A percentile compares a stretch with the other conserved stretches of the same genome.
phyloP scores from a whole-genome alignment of 805 yeast species.

The Starmerella potacharoeniae region DNA sequence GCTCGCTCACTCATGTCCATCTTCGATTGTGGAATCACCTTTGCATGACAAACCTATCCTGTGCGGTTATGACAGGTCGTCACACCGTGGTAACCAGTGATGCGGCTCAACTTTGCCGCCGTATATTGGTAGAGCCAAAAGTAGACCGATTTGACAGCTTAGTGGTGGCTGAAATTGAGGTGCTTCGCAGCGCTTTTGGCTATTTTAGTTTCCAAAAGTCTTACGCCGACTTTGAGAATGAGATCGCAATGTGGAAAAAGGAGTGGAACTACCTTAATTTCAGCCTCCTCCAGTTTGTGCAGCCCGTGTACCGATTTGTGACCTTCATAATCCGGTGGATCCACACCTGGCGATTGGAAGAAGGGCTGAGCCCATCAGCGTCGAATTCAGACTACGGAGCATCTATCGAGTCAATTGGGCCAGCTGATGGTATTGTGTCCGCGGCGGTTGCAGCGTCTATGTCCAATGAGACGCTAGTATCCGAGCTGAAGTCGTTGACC shows the following conservation, averaged over 20 bases:
- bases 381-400: neutral
- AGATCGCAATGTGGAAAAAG: conserved; percentile 48
- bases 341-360: neutral
- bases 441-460: neutral
- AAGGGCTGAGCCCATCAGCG: neutral
- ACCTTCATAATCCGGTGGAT: conserved; percentile 22
- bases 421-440: neutral
- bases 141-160: conserved; percentile 75
- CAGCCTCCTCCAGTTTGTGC: conserved; percentile 64
- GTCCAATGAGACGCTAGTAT: conserved; percentile 24
- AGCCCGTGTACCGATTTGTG: conserved; percentile 55
- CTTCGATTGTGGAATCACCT: conserved; percentile 64
- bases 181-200: conserved; percentile 47
- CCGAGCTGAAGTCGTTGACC: conserved; percentile 35
- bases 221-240: conserved; percentile 35
- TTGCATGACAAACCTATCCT: conserved; percentile 46
- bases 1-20: conserved; percentile 52
- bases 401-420: neutral
- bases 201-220: conserved; percentile 37
- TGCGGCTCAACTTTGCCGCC: conserved; percentile 47
- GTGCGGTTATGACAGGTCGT: conserved; percentile 32
- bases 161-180: conserved; percentile 63
- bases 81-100: conserved; percentile 52
- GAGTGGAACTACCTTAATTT: conserved; percentile 62
- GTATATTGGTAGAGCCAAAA: conserved; percentile 43